Base-by-base conservation (phyloP, 2,329 filamentous ascomycete genomes). In the Diplodia scrobiculata region DNA sequence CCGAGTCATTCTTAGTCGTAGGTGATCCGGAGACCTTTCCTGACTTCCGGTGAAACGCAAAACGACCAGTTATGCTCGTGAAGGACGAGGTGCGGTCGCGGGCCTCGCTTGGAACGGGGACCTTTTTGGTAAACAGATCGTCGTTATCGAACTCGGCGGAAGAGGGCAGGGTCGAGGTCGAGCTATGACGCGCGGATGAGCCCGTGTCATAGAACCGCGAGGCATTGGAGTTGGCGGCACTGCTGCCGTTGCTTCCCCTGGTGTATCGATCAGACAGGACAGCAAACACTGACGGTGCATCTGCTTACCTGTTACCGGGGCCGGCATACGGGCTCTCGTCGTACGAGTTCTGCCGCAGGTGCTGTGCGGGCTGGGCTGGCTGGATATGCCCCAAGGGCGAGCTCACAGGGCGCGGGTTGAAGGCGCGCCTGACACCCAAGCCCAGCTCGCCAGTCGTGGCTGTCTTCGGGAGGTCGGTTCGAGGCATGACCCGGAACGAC, bases 201-300 rank as follows among this genome's bases (percentile, higher is more conserved):
- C 63, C 51, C 36, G 73, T 73, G 66, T 75, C 72, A 68, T 78
- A 78, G 51, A 73, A 73, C 54, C 75, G 72, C 41, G 74, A 73
- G 45, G 58, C 45, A 50, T 19, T 62, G 67, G 72, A 74, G 67
- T 76, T 73, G 52, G 76, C 76, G 48, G 74, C 75, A 70, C 73
- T 78, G 71, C 76, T 78, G n/a, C 75, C 77, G 67, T 78, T 78
- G 71, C 76, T 77, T 67, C 76, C 75, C 67, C 76, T 78, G 72
- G 47, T 51, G 63, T 66, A 63, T 25, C 65, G 25, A 50, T 65
- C n/a, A 66, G 65, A 38, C 55, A 50, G 53, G 34, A 45, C 58
- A 34, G 45, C 27, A 50, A 36, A 47, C 32, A 32, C 19, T 45
- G 36, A 50, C 5, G 21, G n/a, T n/a, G 45, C 41, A n/a, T 5